Conservation (phyloP, 2,329 filamentous ascomycete genomes). For the Microsporum audouinii region DNA sequence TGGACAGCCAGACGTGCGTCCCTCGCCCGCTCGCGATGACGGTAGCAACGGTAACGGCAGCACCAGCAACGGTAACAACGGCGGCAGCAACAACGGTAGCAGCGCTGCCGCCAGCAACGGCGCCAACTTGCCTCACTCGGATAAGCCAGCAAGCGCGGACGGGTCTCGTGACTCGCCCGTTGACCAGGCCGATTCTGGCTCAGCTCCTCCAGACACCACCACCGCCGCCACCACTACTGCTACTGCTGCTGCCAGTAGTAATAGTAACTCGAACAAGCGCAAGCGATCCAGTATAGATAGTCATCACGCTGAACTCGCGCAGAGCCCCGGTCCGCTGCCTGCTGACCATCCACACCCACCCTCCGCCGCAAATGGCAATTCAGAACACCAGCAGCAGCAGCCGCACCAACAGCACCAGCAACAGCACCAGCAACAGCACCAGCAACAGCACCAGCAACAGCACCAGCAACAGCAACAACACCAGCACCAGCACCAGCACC, state of each 20-base stretch:
- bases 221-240: background rate
- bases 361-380: constrained; percentile 13
- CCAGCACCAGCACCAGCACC: background rate
- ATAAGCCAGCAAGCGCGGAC: background rate
- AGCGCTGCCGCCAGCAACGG: constrained; percentile 1
- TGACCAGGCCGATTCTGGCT: background rate
- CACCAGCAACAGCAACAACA: background rate
- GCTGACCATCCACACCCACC: constrained; percentile 24
- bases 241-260: background rate
- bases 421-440: background rate
- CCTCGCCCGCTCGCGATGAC: background rate
- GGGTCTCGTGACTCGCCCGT: background rate
- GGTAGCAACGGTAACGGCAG: background rate
- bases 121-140: background rate
- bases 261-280: constrained; percentile 31
- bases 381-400: background rate
- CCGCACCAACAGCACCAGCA: background rate
- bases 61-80: background rate
- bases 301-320: constrained; percentile 26
- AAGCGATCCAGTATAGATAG: constrained; percentile 59
- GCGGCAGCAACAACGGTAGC: background rate
- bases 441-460: background rate
- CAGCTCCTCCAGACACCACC: background rate
- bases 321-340: constrained; percentile 28
- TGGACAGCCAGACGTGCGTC: constrained; percentile 13